Percentiles rank a stretch among this genome's conserved stretches.
Conservation (phyloP, 2,329 filamentous ascomycete species). For the Fusarium humuli region DNA sequence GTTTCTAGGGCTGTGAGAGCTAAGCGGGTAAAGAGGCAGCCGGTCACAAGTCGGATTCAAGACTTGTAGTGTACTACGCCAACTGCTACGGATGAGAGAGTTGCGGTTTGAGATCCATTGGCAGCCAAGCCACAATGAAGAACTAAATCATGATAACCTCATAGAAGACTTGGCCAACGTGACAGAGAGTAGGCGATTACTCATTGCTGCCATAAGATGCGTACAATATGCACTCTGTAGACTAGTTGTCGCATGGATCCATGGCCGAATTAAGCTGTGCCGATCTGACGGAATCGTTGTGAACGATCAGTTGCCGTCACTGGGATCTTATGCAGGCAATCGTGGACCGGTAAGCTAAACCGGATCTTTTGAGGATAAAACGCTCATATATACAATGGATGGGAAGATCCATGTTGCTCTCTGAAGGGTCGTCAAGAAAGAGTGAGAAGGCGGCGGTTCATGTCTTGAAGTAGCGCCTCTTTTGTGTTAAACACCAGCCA, state of each 20-base stretch:
- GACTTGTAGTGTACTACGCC: not conserved
- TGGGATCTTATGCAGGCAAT: conserved; percentile 38
- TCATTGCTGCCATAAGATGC: too few relatives aligned
- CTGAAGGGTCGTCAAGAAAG: not conserved
- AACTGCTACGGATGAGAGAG: conserved; percentile 5
- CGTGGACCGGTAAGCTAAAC: conserved; percentile 4
- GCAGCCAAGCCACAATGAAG: not conserved
- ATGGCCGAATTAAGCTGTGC: conserved; percentile 26
- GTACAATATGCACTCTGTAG: not conserved
- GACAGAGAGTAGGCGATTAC: not conserved
- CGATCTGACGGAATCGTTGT: conserved; percentile 29
- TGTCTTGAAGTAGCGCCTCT: not conserved
- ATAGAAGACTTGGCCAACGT: not conserved
- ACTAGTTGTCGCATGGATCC: not conserved
- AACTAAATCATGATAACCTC: not conserved
- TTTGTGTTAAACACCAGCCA: conserved; percentile 24
- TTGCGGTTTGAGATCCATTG: conserved; percentile 16
- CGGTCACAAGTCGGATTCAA: conserved; percentile 25
- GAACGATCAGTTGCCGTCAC: conserved; percentile 24
- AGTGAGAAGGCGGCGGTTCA: not conserved
- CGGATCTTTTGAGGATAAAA: conserved; percentile 5
- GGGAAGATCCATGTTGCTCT: not conserved
- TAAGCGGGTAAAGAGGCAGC: conserved; percentile 35
- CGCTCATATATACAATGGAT: not conserved
- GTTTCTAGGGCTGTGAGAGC: conserved; percentile 16